These are phyloP conservation scores for Pseudonitzschia multistriata DNA, from an alignment of 108 stramenopile genomes.

Conservation along the genomic window DNA sequence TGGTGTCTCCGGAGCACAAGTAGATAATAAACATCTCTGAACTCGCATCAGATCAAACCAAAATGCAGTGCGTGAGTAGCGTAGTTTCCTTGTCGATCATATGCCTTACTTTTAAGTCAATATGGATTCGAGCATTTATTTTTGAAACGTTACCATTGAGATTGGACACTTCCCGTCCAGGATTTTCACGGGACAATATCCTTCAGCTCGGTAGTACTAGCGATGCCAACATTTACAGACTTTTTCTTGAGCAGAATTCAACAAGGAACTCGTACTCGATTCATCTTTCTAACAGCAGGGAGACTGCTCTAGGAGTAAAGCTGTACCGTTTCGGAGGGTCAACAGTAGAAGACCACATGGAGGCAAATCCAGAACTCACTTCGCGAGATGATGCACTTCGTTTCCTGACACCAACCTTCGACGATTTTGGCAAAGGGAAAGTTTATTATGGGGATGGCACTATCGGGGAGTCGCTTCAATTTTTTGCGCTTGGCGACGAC, in stretches of 20 bases:
- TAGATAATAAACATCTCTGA: too few relatives aligned
- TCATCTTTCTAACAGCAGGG: not conserved
- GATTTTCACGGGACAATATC: not conserved
- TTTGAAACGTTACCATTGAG: not conserved
- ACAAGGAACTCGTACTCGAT: not conserved
- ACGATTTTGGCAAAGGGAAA: not conserved
- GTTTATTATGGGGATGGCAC: not conserved
- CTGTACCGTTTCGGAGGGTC: conserved; percentile 1
- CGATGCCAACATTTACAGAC: not conserved
- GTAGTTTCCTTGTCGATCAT: not conserved
- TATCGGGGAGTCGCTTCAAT: not conserved
- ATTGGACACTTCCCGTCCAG: not conserved
- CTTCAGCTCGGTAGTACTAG: not conserved
- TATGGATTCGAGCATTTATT: not conserved
- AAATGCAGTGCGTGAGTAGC: not conserved
- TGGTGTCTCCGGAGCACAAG: too few relatives aligned
- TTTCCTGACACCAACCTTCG: conserved; percentile 7
- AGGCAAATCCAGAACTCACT: not conserved
- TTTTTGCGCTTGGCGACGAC: conserved; percentile 10
- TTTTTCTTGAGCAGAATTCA: not conserved
- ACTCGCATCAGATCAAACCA: too few relatives aligned
- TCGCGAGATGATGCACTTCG: conserved; percentile 10
- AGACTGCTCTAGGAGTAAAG: not conserved
- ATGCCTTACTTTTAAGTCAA: not conserved
- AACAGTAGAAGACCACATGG: conserved; percentile 7